Evolutionary conservation across 108 stramenopile species (phyloP).

Genomic region (Skeletonema costatum): DNA sequence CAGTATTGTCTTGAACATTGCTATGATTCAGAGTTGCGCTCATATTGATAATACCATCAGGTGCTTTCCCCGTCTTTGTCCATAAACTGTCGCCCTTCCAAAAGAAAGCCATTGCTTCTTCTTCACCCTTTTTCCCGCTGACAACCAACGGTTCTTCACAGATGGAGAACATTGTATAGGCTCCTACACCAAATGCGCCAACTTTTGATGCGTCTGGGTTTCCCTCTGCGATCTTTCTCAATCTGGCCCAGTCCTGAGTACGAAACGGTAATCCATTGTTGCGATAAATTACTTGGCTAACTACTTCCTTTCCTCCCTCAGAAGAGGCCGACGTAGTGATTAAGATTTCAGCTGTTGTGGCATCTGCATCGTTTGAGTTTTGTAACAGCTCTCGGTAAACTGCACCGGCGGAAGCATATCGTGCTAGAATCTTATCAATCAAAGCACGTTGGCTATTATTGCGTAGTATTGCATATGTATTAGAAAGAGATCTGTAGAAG

Average conservation of each 20-base stretch:
- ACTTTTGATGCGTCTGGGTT: slow-evolving; percentile 80
- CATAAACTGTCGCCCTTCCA: slow-evolving; percentile 89
- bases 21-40: slow-evolving; percentile 4
- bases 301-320: slow-evolving; percentile 27
- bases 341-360: slow-evolving; percentile 74
- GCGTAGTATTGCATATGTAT: no score
- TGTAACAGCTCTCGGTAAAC: slow-evolving; percentile 87
- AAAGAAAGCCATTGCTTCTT: slow-evolving; percentile 68
- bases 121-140: slow-evolving; percentile 44
- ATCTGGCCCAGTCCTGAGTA: slow-evolving; percentile 78
- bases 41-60: slow-evolving; percentile 25
- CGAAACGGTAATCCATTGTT: slow-evolving; percentile 86
- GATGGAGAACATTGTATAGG: slow-evolving; percentile 86
- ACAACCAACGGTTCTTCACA: slow-evolving; percentile 85
- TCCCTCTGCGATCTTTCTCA: slow-evolving; percentile 88
- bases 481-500: no score
- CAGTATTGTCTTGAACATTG: slow-evolving; percentile 18
- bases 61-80: slow-evolving; percentile 60
- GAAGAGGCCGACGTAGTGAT: slow-evolving; percentile 51
- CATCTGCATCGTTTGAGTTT: slow-evolving; percentile 87
- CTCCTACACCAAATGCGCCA: slow-evolving; percentile 87
- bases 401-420: slow-evolving; percentile 79
- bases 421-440: slow-evolving; percentile 88
- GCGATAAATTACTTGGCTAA: slow-evolving; percentile 70
- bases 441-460: slow-evolving; percentile 66